These are phyloP conservation scores for Geum urbanum DNA, from an alignment of 306 rosid genomes.

Conservation along the genomic window DNA sequence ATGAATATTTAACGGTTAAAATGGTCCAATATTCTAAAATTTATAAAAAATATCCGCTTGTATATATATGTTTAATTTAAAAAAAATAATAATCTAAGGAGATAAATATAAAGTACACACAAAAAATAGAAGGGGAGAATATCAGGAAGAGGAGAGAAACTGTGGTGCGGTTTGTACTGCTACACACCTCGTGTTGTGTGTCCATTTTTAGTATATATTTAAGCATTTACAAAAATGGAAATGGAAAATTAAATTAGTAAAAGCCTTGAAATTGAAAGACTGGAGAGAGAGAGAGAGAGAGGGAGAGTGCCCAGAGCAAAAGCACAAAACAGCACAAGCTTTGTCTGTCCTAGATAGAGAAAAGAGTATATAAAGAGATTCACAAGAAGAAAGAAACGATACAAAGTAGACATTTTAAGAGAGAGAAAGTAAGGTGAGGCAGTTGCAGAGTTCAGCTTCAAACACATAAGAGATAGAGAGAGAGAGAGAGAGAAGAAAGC, in stretches of 20 bases:
- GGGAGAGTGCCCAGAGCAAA: slow-evolving; percentile 2
- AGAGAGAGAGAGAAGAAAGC: not conserved
- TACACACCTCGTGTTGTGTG: too few relatives aligned
- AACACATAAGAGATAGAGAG: slow-evolving; percentile 6
- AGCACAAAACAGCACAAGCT: slow-evolving; percentile 26
- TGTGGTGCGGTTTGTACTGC: too few relatives aligned
- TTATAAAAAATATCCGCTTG: too few relatives aligned
- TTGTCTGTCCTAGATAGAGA: slow-evolving; percentile 34
- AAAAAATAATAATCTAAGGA: too few relatives aligned
- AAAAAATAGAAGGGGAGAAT: too few relatives aligned
- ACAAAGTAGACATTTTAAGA: slow-evolving; percentile 21
- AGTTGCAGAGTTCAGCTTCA: slow-evolving; percentile 32
- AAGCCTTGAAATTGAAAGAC: not conserved
- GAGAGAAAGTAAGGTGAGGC: slow-evolving; percentile 24
- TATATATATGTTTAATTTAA: too few relatives aligned
- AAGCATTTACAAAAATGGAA: slow-evolving; percentile 1
- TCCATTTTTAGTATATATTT: not conserved
- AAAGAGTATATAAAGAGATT: slow-evolving; percentile 21
- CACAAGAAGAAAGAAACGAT: slow-evolving; percentile 13
- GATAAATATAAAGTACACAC: too few relatives aligned
- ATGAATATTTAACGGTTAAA: too few relatives aligned
- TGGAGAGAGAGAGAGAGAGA: not conserved
- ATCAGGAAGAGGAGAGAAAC: too few relatives aligned
- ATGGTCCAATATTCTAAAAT: too few relatives aligned
- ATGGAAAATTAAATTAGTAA: not conserved